Evolutionary conservation across 257 asterid genomes (phyloP), one percentile per base, ranked within the genome.

Genomic region (Nicotiana undulata): DNA sequence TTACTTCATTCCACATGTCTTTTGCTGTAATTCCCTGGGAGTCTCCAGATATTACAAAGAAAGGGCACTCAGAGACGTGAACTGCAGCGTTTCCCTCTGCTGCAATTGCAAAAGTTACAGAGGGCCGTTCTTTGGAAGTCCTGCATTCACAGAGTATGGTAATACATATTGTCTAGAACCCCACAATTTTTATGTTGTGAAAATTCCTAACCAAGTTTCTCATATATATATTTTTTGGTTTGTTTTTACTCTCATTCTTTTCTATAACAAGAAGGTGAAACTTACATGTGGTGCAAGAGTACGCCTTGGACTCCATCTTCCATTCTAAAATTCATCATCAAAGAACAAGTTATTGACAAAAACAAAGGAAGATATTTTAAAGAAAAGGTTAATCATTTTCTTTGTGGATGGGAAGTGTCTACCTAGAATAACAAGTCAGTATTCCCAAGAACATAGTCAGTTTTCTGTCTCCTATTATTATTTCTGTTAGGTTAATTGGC

Each of bases 1-100:
- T 91, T 63, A 96, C 88, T 90, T 96, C 98, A 61, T 89, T 84
- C 99, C 99, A 96, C 94, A 94, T 91, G 37, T 92, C 99, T 85
- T 91, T 90, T 84, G 99, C 97, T 55, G 97, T 85, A 75, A 90
- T 86, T 53, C 94, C 93, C 78, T 86, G 61, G 12, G 97, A 88
- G 70, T 90, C 86, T 75, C 99, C 99, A 80, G 98, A 90, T 83
- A 92, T 84, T 79, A 90, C 88, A 87, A 96, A 96, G 84, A 87
- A 90, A 17, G 97, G 97, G 87, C 99, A 96, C 88, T 94, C 92
- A 55, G 98, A 92, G 76, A 96, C 90, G 81, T 66, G 95, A 84
- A 96, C 97, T 51, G 6, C 88, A 82, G 86, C 76, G 2, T 97
- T 92, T 84, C 89, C 97, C 86, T 90, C 90, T 66, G 98, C 97